These are phyloP conservation scores for Stephania japonica DNA, from an alignment of 164 flowering plant species.

Conservation along the genomic window DNA sequence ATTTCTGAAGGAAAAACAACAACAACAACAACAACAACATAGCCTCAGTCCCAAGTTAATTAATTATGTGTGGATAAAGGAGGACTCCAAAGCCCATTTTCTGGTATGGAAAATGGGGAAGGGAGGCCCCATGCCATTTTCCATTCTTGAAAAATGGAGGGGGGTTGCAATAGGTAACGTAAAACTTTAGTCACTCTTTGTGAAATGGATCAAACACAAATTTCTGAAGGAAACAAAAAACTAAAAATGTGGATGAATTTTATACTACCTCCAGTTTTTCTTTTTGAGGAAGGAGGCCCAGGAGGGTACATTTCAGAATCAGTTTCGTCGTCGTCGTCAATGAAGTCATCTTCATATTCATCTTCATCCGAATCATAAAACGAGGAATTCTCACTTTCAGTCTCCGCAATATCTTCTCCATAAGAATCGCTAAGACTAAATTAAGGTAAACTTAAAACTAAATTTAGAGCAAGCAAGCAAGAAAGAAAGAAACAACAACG, in stretches of 20 bases:
- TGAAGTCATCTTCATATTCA: conserved; percentile 46
- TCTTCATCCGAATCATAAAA: conserved; percentile 46
- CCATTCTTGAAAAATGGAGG: too few species aligned
- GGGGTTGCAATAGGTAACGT: too few species aligned
- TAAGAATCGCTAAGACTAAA: conserved; percentile 39
- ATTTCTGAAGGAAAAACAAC: too few species aligned
- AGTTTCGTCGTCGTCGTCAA: conserved; percentile 35
- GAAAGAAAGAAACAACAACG: conserved; percentile 2
- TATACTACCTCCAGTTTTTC: conserved; percentile 74
- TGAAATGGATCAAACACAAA: too few species aligned
- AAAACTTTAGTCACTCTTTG: too few species aligned
- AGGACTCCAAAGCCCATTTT: too few species aligned
- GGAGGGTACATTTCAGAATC: conserved; percentile 27
- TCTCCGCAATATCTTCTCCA: conserved; percentile 59
- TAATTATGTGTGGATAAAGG: too few species aligned
- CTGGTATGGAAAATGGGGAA: too few species aligned
- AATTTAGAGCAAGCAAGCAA: neutral
- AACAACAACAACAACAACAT: too few species aligned
- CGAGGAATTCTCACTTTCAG: conserved; percentile 48
- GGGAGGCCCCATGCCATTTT: too few species aligned
- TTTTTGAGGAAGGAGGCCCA: conserved; percentile 38
- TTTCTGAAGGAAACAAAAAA: neutral
- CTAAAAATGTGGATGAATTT: neutral
- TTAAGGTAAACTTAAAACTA: conserved; percentile 23
- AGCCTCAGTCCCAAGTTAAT: too few species aligned